These are phyloP conservation scores for Deinandra increscens DNA, from an alignment of 129 eudicot species.

Conservation along the genomic window DNA sequence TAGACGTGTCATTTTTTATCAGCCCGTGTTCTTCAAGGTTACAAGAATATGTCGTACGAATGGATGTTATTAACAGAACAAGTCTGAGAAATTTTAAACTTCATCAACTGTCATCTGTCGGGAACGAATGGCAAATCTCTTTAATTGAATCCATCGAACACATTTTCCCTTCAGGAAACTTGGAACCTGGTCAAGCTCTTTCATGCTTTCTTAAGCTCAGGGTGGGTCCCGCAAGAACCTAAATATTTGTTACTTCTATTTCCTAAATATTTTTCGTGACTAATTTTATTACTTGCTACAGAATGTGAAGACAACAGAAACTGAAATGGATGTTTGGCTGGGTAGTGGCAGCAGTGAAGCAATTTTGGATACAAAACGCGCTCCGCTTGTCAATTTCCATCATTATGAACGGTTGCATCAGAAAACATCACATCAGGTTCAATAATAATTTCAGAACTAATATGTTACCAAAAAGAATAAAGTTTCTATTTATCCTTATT, in stretches of 20 bases:
- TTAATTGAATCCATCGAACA: constrained; percentile 63
- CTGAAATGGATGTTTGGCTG: constrained; percentile 54
- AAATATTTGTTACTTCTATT: not conserved
- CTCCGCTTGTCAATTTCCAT: constrained; percentile 72
- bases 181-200: constrained; percentile 76
- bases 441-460: not conserved
- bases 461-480: not conserved
- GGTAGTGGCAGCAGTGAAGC: constrained; percentile 38
- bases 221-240: constrained; percentile 38
- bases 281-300: constrained; percentile 30
- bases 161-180: constrained; percentile 49
- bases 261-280: constrained; percentile 7
- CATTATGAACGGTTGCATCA: constrained; percentile 66
- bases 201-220: constrained; percentile 86
- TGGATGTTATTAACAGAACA: constrained; percentile 81
- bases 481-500: not conserved
- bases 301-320: constrained; percentile 45
- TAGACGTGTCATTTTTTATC: constrained; percentile 68
- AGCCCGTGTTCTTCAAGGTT: constrained; percentile 71
- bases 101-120: constrained; percentile 78
- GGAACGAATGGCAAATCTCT: constrained; percentile 74
- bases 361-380: constrained; percentile 46
- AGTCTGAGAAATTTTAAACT: constrained; percentile 62
- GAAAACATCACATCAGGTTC: constrained; percentile 54
- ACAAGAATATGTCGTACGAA: constrained; percentile 73